These are phyloP conservation scores for Chloranthus sessilifolius DNA, from an alignment of 164 flowering plant genomes.

Conservation along the genomic window DNA sequence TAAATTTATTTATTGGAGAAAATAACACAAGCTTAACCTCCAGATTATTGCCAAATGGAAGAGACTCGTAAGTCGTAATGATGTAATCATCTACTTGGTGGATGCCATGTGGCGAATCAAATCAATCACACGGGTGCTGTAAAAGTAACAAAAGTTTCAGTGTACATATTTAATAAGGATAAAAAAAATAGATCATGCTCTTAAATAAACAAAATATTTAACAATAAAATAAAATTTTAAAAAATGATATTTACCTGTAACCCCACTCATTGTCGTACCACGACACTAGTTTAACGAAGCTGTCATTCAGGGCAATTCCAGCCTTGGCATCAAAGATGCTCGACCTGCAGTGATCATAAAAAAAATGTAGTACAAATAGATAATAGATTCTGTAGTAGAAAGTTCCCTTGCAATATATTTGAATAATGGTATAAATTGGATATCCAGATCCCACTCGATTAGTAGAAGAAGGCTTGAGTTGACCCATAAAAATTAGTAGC, in stretches of 20 bases:
- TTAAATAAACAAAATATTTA: neutral
- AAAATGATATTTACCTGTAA: slow-evolving; percentile 92
- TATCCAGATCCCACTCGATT: too few relatives aligned
- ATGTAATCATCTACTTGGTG: neutral
- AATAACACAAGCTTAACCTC: too few relatives aligned
- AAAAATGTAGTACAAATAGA: too few relatives aligned
- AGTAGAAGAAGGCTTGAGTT: too few relatives aligned
- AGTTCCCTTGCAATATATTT: too few relatives aligned
- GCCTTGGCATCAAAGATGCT: slow-evolving; percentile 98
- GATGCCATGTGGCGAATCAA: slow-evolving; percentile 13
- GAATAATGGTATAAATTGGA: too few relatives aligned
- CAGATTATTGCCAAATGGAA: too few relatives aligned
- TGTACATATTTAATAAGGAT: neutral
- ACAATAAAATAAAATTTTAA: neutral
- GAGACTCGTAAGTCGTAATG: too few relatives aligned
- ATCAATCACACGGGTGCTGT: slow-evolving; percentile 9
- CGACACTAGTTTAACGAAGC: slow-evolving; percentile 76
- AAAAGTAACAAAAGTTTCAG: too few relatives aligned
- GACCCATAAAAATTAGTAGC: too few relatives aligned
- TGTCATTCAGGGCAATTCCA: slow-evolving; percentile 78
- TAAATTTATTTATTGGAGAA: too few relatives aligned
- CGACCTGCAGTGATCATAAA: slow-evolving; percentile 51
- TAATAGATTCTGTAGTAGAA: too few relatives aligned
- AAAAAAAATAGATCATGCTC: neutral
- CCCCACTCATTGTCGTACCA: slow-evolving; percentile 98